phyloP scores from a whole-genome alignment of 345 rosid species.

The Camelina laxa region DNA sequence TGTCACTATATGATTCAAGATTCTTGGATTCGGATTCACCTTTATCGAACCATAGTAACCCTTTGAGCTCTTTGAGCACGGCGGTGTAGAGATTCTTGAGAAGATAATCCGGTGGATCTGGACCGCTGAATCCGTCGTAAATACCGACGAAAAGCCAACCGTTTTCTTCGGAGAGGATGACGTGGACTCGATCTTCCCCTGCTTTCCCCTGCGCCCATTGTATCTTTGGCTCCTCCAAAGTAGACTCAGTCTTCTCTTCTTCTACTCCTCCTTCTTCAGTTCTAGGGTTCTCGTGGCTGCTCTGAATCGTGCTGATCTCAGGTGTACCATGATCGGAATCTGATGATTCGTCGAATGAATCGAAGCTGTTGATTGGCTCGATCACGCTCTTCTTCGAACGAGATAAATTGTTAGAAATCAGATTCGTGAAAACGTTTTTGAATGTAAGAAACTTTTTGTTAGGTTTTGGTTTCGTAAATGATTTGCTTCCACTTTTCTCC shows the following conservation, averaged over 20 bases:
- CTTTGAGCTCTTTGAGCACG: constrained; percentile 71
- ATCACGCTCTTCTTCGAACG: constrained; percentile 45
- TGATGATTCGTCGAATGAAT: constrained; percentile 38
- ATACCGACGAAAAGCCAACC: constrained; percentile 96
- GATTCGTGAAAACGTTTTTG: constrained; percentile 47
- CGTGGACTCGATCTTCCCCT: constrained; percentile 93
- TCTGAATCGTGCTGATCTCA: constrained; percentile 19
- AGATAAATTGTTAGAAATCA: constrained; percentile 47
- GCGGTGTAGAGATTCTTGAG: constrained; percentile 66
- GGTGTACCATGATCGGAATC: constrained; percentile 35
- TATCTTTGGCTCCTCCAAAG: constrained; percentile 57
- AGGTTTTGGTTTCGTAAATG: constrained; percentile 29
- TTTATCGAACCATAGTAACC: constrained; percentile 59
- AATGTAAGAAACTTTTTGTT: constrained; percentile 43
- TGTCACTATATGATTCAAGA: background rate
- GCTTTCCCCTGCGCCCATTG: constrained; percentile 98
- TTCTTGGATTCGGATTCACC: constrained; percentile 23
- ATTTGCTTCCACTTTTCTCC: constrained; percentile 34
- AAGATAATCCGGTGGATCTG: constrained; percentile 90
- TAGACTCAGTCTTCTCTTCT: constrained; percentile 49
- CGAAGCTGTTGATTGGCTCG: constrained; percentile 45
- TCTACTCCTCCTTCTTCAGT: constrained; percentile 28
- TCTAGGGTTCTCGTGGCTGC: constrained; percentile 31
- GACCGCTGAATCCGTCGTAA: constrained; percentile 94
- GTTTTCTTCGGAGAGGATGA: constrained; percentile 78